phyloP scores from a whole-genome alignment of 2,329 filamentous ascomycete species.

The Esteya vermicola region DNA sequence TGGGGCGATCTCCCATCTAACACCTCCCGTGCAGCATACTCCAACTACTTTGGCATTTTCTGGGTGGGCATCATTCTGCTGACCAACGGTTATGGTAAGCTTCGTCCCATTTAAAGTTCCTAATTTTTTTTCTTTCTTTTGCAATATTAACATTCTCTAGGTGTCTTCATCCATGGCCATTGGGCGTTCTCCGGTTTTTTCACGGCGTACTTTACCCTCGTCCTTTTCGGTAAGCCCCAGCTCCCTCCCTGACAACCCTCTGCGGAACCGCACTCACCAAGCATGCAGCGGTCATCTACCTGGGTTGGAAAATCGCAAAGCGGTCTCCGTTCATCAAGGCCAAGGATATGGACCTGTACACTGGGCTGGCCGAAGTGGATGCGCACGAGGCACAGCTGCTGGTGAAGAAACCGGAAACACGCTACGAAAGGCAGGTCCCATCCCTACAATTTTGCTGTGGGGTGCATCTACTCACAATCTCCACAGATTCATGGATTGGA shows the following conservation, averaged over 20 bases:
- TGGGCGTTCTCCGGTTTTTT: not conserved
- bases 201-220: conserved; percentile 1
- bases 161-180: not conserved
- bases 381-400: not conserved
- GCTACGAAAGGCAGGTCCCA: not conserved
- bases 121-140: not conserved
- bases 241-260: not conserved
- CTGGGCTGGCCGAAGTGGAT: not conserved
- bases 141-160: not conserved
- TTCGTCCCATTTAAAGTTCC: not conserved
- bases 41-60: conserved; percentile 1
- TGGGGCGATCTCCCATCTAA: not conserved
- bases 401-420: not conserved
- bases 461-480: not conserved
- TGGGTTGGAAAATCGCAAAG: not conserved
- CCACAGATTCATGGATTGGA: not conserved
- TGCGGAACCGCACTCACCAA: not conserved
- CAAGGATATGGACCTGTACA: not conserved
- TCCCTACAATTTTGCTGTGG: not conserved
- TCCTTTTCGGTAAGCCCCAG: not conserved
- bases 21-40: not conserved
- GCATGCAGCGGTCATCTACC: not conserved
- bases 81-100: not conserved
- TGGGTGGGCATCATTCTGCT: conserved; percentile 1
- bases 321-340: not conserved